Percentiles rank a stretch among this genome's conserved stretches.
These are phyloP conservation scores for Thalassiosira profunda DNA, from an alignment of 108 stramenopile genomes.

Conservation along the genomic window DNA sequence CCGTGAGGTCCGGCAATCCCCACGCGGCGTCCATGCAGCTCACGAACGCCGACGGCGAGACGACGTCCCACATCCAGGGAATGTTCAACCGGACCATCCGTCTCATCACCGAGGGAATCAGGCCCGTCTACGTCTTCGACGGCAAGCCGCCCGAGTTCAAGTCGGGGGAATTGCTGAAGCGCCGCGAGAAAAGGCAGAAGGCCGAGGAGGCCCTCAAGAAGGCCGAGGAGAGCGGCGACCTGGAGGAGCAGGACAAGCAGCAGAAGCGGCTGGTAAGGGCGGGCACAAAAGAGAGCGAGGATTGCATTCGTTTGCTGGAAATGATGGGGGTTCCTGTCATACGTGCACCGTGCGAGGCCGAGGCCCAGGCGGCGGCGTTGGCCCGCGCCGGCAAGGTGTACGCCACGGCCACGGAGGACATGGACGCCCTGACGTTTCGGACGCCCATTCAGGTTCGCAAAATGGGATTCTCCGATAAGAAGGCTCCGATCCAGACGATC, in stretches of 20 bases:
- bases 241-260: conserved; percentile 92
- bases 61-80: conserved; percentile 98
- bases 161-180: conserved; percentile 89
- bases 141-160: conserved; percentile 98
- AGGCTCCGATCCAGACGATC: conserved; percentile 84
- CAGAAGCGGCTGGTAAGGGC: conserved; percentile 85
- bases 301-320: conserved; percentile 81
- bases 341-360: conserved; percentile 97
- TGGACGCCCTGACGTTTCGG: conserved; percentile 98
- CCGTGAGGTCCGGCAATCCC: conserved; percentile 88
- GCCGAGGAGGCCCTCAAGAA: conserved; percentile 88
- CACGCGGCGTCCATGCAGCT: conserved; percentile 71
- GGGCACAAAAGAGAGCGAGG: conserved; percentile 92
- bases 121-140: conserved; percentile 98
- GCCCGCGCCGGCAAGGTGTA: conserved; percentile 90
- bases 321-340: conserved; percentile 99
- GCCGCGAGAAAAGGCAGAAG: conserved; percentile 94
- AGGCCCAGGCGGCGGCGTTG: conserved; percentile 97
- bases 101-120: conserved; percentile 92
- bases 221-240: conserved; percentile 87
- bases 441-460: conserved; percentile 93
- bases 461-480: conserved; percentile 90
- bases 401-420: conserved; percentile 99
- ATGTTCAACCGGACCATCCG: conserved; percentile 99
- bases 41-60: conserved; percentile 93